Base-by-base conservation (phyloP, 164 flowering plant genomes). In the Berberis thunbergii region DNA sequence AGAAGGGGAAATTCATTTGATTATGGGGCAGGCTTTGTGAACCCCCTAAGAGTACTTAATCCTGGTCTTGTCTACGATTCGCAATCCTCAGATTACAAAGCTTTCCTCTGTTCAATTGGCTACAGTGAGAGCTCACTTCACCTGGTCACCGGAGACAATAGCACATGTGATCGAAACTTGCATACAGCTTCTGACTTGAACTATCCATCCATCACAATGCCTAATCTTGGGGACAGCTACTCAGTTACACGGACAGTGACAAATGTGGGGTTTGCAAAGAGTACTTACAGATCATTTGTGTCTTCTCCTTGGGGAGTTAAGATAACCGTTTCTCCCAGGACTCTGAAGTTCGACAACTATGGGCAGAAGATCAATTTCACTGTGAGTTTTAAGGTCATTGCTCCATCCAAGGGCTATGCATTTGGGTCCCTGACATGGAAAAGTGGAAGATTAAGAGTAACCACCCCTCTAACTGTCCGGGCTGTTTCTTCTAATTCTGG, bases 51-150 rank as follows among this genome's bases (percentile, higher is more conserved):
- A 67, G 87, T 78, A 59, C 84, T 86, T 49, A 76, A 85, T 69
- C 92, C 96, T 45, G 96, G 96, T 41, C 87, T 89, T 8, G 39
- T 89, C 66, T 89, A 89, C 46, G 96, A 89, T 62, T 65, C 76
- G n/a, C 59, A 70, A 48, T 73, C 83, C 0, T 4, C 43, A 39
- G 92, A 86, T 65, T 83, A 80, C 73, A 79, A 70, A 67, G 69
- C 66, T 4, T 89, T 89, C 72, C 90, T 89, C 11, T 89, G 96
- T 62, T 83, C 92, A n/a, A 70, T 84, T 44, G 89, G 86, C 41
- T 85, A 83, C 54, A 81, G 75, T 45, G 69, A 75, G 64, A 69
- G 67, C 62, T 70, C 76, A 7, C 67, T 88, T 44, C 77, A 67
- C 42, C 59, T 77, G 64, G 64, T 84, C 56, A 85, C 90, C 53